Evolutionary conservation across 257 asterid species (phyloP), one percentile per base, ranked within the genome.

Genomic region (Lavandula angustifolia): DNA sequence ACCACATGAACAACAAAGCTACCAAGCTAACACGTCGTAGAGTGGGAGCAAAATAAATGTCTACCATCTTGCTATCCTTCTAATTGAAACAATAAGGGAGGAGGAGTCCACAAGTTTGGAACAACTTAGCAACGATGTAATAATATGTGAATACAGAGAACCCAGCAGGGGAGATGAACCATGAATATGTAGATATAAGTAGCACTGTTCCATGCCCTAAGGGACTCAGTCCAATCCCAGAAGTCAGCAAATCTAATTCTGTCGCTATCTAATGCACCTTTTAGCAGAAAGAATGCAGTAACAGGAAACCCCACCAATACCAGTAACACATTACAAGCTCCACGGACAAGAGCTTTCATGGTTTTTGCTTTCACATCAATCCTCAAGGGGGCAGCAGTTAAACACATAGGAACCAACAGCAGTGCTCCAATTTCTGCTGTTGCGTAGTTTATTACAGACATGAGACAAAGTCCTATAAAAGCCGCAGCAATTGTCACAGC

Each of bases 91-190:
- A 80, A 61, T 38, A 59, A 33, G 29, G 29, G 59, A 51, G 3
- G 42, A 51, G 3, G 42, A 38, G 33, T 34, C 65, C 17, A 43
- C 59, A 62, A 71, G 17, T 35, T 49, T 6, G 31, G 6, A 62
- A 69, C 38, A 60, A 47, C 42, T 79, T 77, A 85, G 72, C 79
- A 65, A 48, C 73, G 76, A 74, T 80, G 87, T 22, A 79, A 34
- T 66, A 85, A 68, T 46, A 73, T 87, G 68, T 76, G 85, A 50
- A 78, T 37, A 74, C 97, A 90, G 50, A 94, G 75, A 71, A 82
- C 89, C 97, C 99, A 86, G 69, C 97, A 94, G 4, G 99, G 97
- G 51, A 90, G 95, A 75, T 94, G 95, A 75, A 94, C 91, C 82
- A 81, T 77, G 62, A 95, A 85, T 53, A 87, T 69, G 66, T 81